phyloP scores from a whole-genome alignment of 495 filamentous ascomycete genomes.

The Aspergillus kassunensis region DNA sequence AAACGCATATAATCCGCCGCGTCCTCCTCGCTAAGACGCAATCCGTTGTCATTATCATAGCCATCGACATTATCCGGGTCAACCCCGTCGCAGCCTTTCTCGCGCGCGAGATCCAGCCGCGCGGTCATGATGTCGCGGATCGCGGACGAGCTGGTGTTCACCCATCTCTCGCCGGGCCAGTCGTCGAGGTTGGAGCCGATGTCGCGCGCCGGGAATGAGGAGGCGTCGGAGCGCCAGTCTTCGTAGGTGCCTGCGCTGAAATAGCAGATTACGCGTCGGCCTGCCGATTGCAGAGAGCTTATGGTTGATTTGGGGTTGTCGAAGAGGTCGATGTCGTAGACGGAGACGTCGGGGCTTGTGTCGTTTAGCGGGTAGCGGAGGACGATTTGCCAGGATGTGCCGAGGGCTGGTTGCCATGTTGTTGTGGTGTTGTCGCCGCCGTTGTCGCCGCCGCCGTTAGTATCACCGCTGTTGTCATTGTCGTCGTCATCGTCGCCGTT shows the following conservation, averaged over 20 bases:
- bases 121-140: conserved; percentile 59
- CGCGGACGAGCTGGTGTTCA: conserved; percentile 51
- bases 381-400: conserved; percentile 54
- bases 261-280: conserved; percentile 66
- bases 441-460: not conserved
- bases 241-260: conserved; percentile 67
- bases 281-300: conserved; percentile 39
- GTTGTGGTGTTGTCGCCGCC: conserved; percentile 17
- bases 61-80: conserved; percentile 72
- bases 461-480: conserved; percentile 3
- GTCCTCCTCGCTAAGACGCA: conserved; percentile 51
- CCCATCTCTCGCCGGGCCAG: conserved; percentile 66
- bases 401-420: conserved; percentile 47
- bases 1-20: conserved; percentile 56
- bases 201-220: conserved; percentile 48
- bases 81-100: conserved; percentile 66
- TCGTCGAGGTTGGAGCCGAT: conserved; percentile 51
- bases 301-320: conserved; percentile 45
- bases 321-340: conserved; percentile 65
- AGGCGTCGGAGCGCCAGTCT: conserved; percentile 53
- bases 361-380: conserved; percentile 41
- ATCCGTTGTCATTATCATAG: conserved; percentile 54
- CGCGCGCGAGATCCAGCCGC: conserved; percentile 51
- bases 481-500: conserved; percentile 9
- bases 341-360: conserved; percentile 40